Evolutionary conservation across 1,284 basidiomycete species (phyloP).

Genomic region (Cerrena zonata): DNA sequence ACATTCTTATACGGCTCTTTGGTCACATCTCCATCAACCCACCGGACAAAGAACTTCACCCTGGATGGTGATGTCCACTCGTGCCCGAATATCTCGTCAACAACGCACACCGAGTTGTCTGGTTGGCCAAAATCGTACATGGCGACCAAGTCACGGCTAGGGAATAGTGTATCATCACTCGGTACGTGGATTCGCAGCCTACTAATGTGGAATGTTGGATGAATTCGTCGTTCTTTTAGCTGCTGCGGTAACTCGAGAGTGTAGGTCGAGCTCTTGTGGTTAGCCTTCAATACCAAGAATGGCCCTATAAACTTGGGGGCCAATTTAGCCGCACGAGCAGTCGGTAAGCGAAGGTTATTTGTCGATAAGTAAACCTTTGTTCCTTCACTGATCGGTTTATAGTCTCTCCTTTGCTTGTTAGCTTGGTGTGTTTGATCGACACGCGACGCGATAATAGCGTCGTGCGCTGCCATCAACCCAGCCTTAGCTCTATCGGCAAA

Average conservation of each 20-base stretch:
- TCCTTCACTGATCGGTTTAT: conserved; percentile 14
- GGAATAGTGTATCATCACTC: conserved; percentile 25
- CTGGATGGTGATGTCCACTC: conserved; percentile 13
- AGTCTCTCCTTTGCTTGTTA: conserved; percentile 12
- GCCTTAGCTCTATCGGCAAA: conserved; percentile 13
- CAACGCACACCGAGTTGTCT: conserved; percentile 17
- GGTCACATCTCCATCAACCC: conserved; percentile 27
- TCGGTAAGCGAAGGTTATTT: conserved; percentile 29
- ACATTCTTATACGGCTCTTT: conserved; percentile 22
- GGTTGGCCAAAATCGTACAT: conserved; percentile 25
- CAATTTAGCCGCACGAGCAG: conserved; percentile 27
- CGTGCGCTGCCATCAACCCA: conserved; percentile 17
- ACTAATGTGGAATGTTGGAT: conserved; percentile 25
- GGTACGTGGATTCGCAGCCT: conserved; percentile 19
- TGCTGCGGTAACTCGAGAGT: conserved; percentile 23
- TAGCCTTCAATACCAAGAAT: conserved; percentile 18
- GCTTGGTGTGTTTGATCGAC: conserved; percentile 14
- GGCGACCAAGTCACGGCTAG: conserved; percentile 14
- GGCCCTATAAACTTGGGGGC: conserved; percentile 30
- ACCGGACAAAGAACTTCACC: conserved; percentile 27
- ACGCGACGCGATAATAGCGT: conserved; percentile 20
- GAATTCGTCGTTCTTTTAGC: conserved; percentile 18
- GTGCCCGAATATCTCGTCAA: conserved; percentile 13
- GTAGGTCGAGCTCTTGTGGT: conserved; percentile 19
- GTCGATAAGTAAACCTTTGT: conserved; percentile 31